These are phyloP conservation scores for Oryza brachyantha DNA, from an alignment of 176 grass and related monocot species.

Conservation along the genomic window DNA sequence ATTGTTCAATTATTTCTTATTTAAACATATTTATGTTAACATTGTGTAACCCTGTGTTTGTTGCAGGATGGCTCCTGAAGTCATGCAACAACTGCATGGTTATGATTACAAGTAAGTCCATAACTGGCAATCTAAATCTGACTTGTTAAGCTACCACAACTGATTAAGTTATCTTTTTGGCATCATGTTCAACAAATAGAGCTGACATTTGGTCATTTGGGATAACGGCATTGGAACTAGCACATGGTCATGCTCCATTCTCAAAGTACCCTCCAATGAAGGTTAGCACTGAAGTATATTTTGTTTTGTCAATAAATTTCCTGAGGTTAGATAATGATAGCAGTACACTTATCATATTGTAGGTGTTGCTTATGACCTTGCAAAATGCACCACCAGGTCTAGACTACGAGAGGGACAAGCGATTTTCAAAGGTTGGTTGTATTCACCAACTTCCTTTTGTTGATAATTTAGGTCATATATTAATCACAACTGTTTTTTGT, in stretches of 20 bases:
- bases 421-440: constrained; percentile 84
- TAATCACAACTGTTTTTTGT: constrained; percentile 31
- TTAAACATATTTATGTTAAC: constrained; percentile 24
- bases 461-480: constrained; percentile 4
- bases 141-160: constrained; percentile 7
- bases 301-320: constrained; percentile 21
- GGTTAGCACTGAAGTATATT: constrained; percentile 31
- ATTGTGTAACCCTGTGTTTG: constrained; percentile 28
- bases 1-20: constrained; percentile 17
- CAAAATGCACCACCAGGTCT: constrained; percentile 98
- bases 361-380: constrained; percentile 97
- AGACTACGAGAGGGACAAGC: constrained; percentile 91
- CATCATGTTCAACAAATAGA: constrained; percentile 48
- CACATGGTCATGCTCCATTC: constrained; percentile 97
- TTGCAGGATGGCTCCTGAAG: constrained; percentile 99
- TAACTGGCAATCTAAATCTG: constrained; percentile 28
- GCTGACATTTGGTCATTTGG: constrained; percentile 99
- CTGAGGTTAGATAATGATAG: constrained; percentile 14
- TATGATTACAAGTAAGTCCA: constrained; percentile 95
- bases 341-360: constrained; percentile 25
- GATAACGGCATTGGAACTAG: constrained; percentile 92
- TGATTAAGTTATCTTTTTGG: constrained; percentile 9
- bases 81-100: constrained; percentile 99
- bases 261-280: constrained; percentile 99
- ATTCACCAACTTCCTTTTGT: not conserved